Conservation (phyloP, 306 rosid species). For the Vigna angularis region DNA sequence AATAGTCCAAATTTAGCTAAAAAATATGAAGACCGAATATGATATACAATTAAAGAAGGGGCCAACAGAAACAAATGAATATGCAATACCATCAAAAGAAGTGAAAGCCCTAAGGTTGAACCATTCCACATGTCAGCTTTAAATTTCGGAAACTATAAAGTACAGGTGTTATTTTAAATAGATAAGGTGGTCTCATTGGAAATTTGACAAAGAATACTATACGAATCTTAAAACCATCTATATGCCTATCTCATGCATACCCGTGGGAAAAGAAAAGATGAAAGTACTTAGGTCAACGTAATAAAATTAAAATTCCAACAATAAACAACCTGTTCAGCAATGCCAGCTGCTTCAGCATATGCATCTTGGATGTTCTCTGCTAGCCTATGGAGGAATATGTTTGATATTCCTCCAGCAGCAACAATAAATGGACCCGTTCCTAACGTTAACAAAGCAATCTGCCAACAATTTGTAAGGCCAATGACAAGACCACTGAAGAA, state of each 20-base stretch:
- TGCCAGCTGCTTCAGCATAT: constrained; percentile 99
- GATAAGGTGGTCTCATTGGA: constrained; percentile 30
- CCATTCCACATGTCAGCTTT: constrained; percentile 21
- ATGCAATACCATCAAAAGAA: constrained; percentile 13
- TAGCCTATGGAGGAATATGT: constrained; percentile 98
- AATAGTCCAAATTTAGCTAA: neutral
- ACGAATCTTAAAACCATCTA: constrained; percentile 30
- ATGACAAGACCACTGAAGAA: constrained; percentile 96
- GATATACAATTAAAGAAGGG: neutral
- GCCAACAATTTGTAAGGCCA: constrained; percentile 97
- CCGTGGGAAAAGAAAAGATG: constrained; percentile 11
- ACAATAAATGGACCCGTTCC: constrained; percentile 98
- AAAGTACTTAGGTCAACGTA: constrained; percentile 32
- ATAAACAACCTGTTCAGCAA: constrained; percentile 92
- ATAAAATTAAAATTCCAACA: constrained; percentile 25
- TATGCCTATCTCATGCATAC: constrained; percentile 6
- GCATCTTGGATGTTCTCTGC: constrained; percentile 99
- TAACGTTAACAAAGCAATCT: constrained; percentile 92
- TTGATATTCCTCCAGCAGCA: constrained; percentile 99
- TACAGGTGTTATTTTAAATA: constrained; percentile 7
- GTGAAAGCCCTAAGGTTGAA: constrained; percentile 10
- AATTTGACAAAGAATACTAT: constrained; percentile 10
- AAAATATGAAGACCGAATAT: constrained; percentile 3
- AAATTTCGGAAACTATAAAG: neutral
- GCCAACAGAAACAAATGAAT: constrained; percentile 31